Evolutionary conservation across 139 green algal species (phyloP), one percentile per base, ranked within the genome.

Genomic region (Gonium pectorale): DNA sequence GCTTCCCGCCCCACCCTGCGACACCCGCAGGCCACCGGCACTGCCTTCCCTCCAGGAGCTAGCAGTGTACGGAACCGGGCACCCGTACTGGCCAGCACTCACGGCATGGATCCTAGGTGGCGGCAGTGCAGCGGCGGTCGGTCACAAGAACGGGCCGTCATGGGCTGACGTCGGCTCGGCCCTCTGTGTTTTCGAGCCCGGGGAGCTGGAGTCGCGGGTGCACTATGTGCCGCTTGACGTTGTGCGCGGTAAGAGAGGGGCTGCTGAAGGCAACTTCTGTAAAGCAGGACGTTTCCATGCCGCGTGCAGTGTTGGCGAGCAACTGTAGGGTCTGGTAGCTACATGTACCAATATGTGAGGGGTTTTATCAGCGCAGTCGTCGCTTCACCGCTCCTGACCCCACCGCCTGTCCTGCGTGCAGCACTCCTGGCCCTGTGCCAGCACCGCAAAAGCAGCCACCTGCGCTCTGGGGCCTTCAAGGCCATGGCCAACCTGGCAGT

Each of bases 361-460:
- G n/a, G n/a, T n/a, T n/a, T n/a, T n/a, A n/a, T n/a, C n/a, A n/a
- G n/a, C n/a, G n/a, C n/a, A n/a, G n/a, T n/a, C n/a, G n/a, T n/a
- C n/a, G n/a, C n/a, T n/a, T n/a, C n/a, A n/a, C n/a, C n/a, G n/a
- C n/a, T n/a, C n/a, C n/a, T n/a, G n/a, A n/a, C n/a, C n/a, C n/a
- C n/a, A n/a, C n/a, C n/a, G n/a, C n/a, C n/a, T n/a, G n/a, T n/a
- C n/a, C 9, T 46, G 11, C 49, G 17, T n/a, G 56, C 60, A 83
- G 75, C 63, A 7, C 75, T 83, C 8, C 40, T 83, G 75, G 75
- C 59, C 2, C 59, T 83, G 24, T 83, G 75, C 59, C 75, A 63
- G 41, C 75, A 83, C 75, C 54, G 56, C 1, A 43, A 26, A 15
- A 17, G 17, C 41, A 83, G 75, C 56, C n/a, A 46, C 41, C 43